phyloP scores from a whole-genome alignment of 495 filamentous ascomycete genomes.

The Penicillium flavigenum region DNA sequence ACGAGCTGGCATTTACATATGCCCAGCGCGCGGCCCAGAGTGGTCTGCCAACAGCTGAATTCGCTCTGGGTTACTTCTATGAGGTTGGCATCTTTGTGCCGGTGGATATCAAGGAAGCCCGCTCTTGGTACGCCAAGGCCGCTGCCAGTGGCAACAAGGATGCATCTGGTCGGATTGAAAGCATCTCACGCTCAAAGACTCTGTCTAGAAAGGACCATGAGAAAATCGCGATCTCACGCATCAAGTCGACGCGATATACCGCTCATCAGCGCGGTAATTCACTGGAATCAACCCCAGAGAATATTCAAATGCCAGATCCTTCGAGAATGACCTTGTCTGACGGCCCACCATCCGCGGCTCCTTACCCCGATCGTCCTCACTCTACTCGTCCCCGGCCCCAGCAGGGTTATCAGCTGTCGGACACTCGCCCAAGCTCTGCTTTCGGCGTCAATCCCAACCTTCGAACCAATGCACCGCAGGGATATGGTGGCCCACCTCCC shows the following conservation, averaged over 20 bases:
- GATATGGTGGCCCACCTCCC: constrained; percentile 28
- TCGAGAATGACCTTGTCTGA: constrained; percentile 45
- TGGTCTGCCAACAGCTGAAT: constrained; percentile 86
- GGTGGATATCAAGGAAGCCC: constrained; percentile 77
- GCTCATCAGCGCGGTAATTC: constrained; percentile 68
- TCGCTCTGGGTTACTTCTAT: constrained; percentile 96
- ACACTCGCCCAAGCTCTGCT: constrained; percentile 60
- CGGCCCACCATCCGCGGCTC: constrained; percentile 40
- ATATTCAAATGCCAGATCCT: constrained; percentile 74
- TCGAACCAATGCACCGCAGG: constrained; percentile 41
- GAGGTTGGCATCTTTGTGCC: constrained; percentile 90
- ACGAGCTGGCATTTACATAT: constrained; percentile 87
- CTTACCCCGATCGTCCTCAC: constrained; percentile 40
- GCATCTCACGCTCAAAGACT: constrained; percentile 80
- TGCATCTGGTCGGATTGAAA: constrained; percentile 75
- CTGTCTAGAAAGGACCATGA: constrained; percentile 91
- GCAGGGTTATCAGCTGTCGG: constrained; percentile 54
- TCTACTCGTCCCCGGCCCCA: constrained; percentile 53
- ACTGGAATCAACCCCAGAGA: constrained; percentile 52
- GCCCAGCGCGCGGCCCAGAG: constrained; percentile 79
- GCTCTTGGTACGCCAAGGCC: constrained; percentile 87
- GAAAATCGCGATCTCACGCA: constrained; percentile 80
- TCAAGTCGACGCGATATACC: constrained; percentile 83
- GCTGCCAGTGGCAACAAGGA: constrained; percentile 91
- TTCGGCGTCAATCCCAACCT: constrained; percentile 62